Percentiles rank a stretch among this genome's conserved stretches.
phyloP scores from a whole-genome alignment of 176 grass and related monocot genomes.

The Aegilops longissima region DNA sequence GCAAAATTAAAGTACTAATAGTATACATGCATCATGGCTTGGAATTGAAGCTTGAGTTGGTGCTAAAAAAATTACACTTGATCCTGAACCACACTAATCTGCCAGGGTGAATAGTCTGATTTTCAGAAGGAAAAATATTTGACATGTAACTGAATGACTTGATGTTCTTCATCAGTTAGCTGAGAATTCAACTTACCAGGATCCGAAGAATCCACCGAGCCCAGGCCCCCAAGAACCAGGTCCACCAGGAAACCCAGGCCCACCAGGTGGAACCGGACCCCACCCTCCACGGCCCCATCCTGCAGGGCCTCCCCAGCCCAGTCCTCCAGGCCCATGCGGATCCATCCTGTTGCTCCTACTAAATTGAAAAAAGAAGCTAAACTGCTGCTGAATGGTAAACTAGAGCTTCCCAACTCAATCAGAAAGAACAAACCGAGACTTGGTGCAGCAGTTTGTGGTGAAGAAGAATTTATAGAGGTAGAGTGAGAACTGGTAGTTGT shows the following conservation, averaged over 20 bases:
- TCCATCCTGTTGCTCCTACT: background rate
- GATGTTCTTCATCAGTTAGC: background rate
- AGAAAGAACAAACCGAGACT: no score
- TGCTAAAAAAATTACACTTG: no score
- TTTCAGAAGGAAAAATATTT: no score
- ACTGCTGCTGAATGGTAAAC: background rate
- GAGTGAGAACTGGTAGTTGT: background rate
- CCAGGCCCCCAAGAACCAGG: constrained; percentile 30
- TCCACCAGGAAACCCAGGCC: constrained; percentile 32
- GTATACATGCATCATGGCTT: no score
- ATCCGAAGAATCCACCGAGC: constrained; percentile 37
- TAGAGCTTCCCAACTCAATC: background rate
- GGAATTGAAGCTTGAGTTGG: no score
- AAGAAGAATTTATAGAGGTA: background rate
- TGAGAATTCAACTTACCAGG: constrained; percentile 30
- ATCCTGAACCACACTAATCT: no score
- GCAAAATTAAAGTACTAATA: no score
- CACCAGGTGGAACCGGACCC: constrained; percentile 14
- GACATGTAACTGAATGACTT: background rate
- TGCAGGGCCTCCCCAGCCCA: constrained; percentile 29
- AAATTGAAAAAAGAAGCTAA: background rate
- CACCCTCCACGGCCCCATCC: background rate
- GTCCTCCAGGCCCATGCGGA: constrained; percentile 39
- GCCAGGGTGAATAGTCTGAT: no score
- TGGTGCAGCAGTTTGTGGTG: no score